These are phyloP conservation scores for Pilobolus umbonatus DNA, from an alignment of 192 early-diverging fungal genomes.

Conservation along the genomic window DNA sequence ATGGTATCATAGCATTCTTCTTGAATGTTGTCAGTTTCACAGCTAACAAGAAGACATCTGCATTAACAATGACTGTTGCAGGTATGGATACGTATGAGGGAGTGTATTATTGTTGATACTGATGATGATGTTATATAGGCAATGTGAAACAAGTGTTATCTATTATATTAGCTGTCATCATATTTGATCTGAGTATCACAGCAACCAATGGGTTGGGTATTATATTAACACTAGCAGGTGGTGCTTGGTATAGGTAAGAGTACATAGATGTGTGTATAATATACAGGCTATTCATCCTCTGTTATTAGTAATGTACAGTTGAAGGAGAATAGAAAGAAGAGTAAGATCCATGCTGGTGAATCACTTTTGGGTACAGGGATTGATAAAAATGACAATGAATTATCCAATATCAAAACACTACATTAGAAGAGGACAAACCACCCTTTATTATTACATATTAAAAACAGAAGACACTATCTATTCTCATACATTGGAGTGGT, in stretches of 20 bases:
- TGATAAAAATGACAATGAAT: conserved; percentile 8
- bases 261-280: neutral
- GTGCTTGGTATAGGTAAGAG: conserved; percentile 54
- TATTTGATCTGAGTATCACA: conserved; percentile 55
- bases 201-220: conserved; percentile 55
- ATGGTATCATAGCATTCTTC: conserved; percentile 81
- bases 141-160: conserved; percentile 69
- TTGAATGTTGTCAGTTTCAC: conserved; percentile 83
- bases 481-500: no score
- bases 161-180: conserved; percentile 55
- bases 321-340: conserved; percentile 15
- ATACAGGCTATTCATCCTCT: neutral
- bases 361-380: conserved; percentile 5
- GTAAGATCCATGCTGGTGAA: conserved; percentile 3
- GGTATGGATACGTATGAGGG: conserved; percentile 18
- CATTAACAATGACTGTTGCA: conserved; percentile 78
- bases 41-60: conserved; percentile 82
- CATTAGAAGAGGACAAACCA: conserved; percentile 2
- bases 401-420: conserved; percentile 18
- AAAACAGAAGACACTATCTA: no score
- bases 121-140: neutral
- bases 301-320: conserved; percentile 30
- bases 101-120: neutral
- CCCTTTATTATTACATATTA: neutral
- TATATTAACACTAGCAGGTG: conserved; percentile 53